phyloP scores from a whole-genome alignment of 139 green algal genomes.

The Helicosporidium sp. region DNA sequence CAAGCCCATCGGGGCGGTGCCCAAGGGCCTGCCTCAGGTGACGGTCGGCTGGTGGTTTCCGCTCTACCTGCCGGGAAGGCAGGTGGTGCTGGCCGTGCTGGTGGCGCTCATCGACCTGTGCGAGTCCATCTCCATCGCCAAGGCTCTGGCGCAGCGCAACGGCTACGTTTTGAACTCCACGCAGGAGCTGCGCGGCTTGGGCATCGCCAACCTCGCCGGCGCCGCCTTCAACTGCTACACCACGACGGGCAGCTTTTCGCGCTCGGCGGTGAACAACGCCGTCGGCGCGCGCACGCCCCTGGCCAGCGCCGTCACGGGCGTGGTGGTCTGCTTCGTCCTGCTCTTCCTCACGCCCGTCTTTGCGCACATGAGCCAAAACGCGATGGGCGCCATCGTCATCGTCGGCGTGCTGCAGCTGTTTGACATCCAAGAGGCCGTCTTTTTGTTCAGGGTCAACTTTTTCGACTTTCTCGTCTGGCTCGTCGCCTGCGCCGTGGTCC shows the following conservation, averaged over 20 bases:
- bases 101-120: conserved; percentile 50
- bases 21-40: conserved; percentile 18
- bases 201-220: conserved; percentile 66
- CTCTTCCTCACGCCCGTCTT: conserved; percentile 52
- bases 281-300: conserved; percentile 34
- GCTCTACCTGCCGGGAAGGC: conserved; percentile 14
- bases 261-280: conserved; percentile 56
- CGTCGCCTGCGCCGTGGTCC: not conserved
- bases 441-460: not conserved
- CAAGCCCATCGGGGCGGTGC: conserved; percentile 23
- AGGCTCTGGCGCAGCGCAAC: conserved; percentile 58
- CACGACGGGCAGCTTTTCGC: conserved; percentile 66
- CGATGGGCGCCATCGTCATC: conserved; percentile 48
- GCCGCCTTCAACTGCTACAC: conserved; percentile 69
- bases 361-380: conserved; percentile 40
- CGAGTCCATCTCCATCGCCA: conserved; percentile 68
- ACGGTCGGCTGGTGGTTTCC: conserved; percentile 27
- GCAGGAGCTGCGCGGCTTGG: conserved; percentile 68
- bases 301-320: conserved; percentile 26
- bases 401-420: conserved; percentile 36
- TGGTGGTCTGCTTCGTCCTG: conserved; percentile 50
- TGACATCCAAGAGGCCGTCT: conserved; percentile 10
- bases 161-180: conserved; percentile 56
- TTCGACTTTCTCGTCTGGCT: not conserved
- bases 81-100: conserved; percentile 25